Evolutionary conservation across 2,329 filamentous ascomycete species (phyloP).

Genomic region (Phoma sp.): DNA sequence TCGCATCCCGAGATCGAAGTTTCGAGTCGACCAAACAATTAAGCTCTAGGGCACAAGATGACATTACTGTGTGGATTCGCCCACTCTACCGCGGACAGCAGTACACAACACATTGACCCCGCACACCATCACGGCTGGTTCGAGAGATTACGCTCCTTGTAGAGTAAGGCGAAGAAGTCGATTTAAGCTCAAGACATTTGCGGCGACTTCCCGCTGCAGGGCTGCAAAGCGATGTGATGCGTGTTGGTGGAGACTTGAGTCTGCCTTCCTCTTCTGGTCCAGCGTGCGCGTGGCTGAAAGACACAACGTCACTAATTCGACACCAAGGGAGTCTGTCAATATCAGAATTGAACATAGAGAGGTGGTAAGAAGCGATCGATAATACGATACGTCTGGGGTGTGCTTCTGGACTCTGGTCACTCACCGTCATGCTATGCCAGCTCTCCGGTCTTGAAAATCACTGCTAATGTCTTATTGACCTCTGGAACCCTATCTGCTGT

Average conservation of each 20-base stretch:
- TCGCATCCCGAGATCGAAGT: conserved; percentile 3
- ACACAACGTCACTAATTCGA: conserved; percentile 13
- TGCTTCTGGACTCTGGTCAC: no score
- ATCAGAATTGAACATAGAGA: not conserved
- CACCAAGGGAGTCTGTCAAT: not conserved
- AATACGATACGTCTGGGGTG: no score
- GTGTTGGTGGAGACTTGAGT: conserved; percentile 26
- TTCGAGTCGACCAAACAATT: conserved; percentile 9
- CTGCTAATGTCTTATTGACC: no score
- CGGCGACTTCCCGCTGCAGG: conserved; percentile 28
- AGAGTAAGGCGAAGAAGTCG: conserved; percentile 10
- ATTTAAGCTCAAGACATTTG: conserved; percentile 32
- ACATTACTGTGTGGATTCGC: not conserved
- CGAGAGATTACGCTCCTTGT: not conserved
- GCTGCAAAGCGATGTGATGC: conserved; percentile 20
- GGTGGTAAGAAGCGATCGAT: no score
- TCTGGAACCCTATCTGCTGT: no score
- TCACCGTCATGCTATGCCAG: no score
- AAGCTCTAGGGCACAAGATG: not conserved
- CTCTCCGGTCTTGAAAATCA: no score
- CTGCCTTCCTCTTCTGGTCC: conserved; percentile 31
- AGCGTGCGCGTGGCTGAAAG: conserved; percentile 13
- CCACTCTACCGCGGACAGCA: not conserved
- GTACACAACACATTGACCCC: not conserved
- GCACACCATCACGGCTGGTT: not conserved